A percentile compares a stretch with the other conserved stretches of the same genome.
These are phyloP conservation scores for Medicago ruthenica DNA, from an alignment of 306 rosid genomes.

Conservation along the genomic window DNA sequence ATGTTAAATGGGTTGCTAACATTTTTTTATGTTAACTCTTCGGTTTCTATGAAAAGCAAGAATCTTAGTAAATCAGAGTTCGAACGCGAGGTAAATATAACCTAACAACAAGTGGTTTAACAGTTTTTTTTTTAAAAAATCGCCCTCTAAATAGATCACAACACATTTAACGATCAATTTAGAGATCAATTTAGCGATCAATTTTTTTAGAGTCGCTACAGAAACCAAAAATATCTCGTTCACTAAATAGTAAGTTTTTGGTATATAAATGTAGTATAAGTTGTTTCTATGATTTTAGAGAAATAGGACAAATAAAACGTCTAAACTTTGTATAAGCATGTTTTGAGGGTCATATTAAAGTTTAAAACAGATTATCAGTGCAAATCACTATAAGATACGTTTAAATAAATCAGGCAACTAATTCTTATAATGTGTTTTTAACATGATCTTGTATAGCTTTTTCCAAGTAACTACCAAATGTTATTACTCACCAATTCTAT, in stretches of 20 bases:
- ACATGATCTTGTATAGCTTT: background rate
- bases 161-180: background rate
- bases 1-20: background rate
- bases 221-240: too few relatives aligned
- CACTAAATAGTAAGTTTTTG: too few relatives aligned
- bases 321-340: background rate
- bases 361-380: background rate
- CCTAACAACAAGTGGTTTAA: too few relatives aligned
- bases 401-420: background rate
- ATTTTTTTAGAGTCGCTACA: too few relatives aligned
- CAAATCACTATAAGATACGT: background rate
- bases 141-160: background rate
- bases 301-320: background rate
- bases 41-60: too few relatives aligned
- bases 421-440: background rate
- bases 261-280: background rate
- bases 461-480: too few relatives aligned
- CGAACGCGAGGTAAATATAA: too few relatives aligned
- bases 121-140: too few relatives aligned
- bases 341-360: background rate
- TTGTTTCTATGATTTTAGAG: background rate
- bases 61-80: too few relatives aligned
- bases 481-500: background rate
- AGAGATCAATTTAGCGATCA: too few relatives aligned
- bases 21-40: too few relatives aligned